These are phyloP conservation scores for Penicillium sp. DNA, from an alignment of 2,329 filamentous ascomycete species.

Conservation along the genomic window DNA sequence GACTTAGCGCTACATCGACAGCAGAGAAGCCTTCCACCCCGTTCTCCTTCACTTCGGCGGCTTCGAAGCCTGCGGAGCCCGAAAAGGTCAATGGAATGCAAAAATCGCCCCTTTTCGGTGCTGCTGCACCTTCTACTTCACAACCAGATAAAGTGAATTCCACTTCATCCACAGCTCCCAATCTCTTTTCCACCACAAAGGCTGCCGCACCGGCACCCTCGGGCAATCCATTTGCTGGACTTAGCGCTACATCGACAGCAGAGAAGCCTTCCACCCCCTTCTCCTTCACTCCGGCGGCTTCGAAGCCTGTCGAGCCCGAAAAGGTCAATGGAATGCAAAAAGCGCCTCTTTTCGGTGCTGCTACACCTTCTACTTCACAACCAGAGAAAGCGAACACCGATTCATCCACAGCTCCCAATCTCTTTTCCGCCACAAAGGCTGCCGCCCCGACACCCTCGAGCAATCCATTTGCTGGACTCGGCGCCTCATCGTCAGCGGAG, in stretches of 20 bases:
- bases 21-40: conserved; percentile 1
- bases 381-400: neutral
- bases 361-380: neutral
- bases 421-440: neutral
- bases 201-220: neutral
- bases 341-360: neutral
- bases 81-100: neutral
- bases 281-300: neutral
- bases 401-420: neutral
- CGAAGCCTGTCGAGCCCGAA: neutral
- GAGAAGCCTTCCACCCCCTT: conserved; percentile 5
- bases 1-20: conserved; percentile 1
- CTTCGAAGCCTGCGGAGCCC: neutral
- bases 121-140: neutral
- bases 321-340: neutral
- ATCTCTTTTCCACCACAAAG: conserved; percentile 1
- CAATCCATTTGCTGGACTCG: neutral
- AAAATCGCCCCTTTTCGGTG: neutral
- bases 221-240: neutral
- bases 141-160: neutral
- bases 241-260: conserved; percentile 3
- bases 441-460: neutral
- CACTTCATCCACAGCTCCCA: neutral
- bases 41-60: neutral
- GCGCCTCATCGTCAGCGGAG: neutral